phyloP scores from a whole-genome alignment of 2,329 filamentous ascomycete genomes.

The Aureobasidium sp. region DNA sequence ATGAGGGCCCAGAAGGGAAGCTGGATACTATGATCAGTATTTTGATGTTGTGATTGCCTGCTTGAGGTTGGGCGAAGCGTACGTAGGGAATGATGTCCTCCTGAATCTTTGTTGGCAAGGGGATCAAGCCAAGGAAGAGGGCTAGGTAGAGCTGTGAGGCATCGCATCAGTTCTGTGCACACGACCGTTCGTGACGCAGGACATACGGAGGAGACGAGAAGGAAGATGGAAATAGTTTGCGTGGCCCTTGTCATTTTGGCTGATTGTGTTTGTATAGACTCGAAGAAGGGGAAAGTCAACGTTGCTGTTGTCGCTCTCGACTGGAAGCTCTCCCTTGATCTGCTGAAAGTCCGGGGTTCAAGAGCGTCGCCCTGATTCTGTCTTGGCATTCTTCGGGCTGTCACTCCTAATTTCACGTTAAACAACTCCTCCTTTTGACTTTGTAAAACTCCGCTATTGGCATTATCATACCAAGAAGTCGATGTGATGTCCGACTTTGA shows the following conservation, averaged over 20 bases:
- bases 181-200: conserved; percentile 18
- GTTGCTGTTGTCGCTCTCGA: neutral
- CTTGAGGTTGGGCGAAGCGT: conserved; percentile 36
- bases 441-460: no score
- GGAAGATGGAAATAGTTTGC: conserved; percentile 81
- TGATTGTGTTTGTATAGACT: neutral
- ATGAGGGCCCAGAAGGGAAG: conserved; percentile 90
- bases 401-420: neutral
- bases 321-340: neutral
- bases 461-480: neutral
- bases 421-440: neutral
- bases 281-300: neutral
- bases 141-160: conserved; percentile 72
- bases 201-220: conserved; percentile 80
- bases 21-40: conserved; percentile 40
- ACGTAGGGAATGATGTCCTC: conserved; percentile 84
- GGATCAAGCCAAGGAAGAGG: conserved; percentile 75
- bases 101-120: conserved; percentile 70
- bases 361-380: conserved; percentile 1
- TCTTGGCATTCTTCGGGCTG: conserved; percentile 9
- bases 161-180: conserved; percentile 11
- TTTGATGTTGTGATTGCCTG: neutral
- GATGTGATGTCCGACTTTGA: neutral
- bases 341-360: conserved; percentile 8
- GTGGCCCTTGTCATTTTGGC: conserved; percentile 82